phyloP scores from a whole-genome alignment of 257 asterid species.

The Rehmannia glutinosa region DNA sequence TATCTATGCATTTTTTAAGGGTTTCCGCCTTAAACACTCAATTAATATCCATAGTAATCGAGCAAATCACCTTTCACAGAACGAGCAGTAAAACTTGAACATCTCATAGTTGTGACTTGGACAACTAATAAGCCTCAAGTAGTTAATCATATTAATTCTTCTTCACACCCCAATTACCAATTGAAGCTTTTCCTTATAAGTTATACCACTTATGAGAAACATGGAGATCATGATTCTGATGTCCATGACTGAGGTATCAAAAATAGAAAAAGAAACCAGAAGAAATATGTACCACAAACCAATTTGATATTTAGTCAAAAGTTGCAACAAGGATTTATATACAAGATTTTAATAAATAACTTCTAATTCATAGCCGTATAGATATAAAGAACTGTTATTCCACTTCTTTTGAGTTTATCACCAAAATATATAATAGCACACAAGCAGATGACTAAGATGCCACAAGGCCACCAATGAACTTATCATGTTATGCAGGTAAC shows the following conservation, averaged over 20 bases:
- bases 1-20: neutral
- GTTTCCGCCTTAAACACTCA: neutral
- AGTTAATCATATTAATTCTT: neutral
- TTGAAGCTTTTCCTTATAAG: neutral
- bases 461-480: neutral
- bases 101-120: neutral
- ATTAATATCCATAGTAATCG: neutral
- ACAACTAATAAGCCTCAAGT: neutral
- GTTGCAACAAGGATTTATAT: neutral
- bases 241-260: neutral
- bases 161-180: neutral
- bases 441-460: too few species aligned
- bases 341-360: too few species aligned
- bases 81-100: too few species aligned
- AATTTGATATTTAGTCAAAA: neutral
- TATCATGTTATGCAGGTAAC: constrained; percentile 51
- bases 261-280: neutral
- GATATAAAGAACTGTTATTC: neutral
- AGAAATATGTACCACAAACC: neutral
- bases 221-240: neutral
- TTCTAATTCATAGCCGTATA: neutral
- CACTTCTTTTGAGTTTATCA: neutral
- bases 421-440: constrained; percentile 11
- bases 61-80: neutral
- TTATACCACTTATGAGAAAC: too few species aligned